phyloP scores from a whole-genome alignment of 306 rosid species.

The Psophocarpus tetragonolobus region DNA sequence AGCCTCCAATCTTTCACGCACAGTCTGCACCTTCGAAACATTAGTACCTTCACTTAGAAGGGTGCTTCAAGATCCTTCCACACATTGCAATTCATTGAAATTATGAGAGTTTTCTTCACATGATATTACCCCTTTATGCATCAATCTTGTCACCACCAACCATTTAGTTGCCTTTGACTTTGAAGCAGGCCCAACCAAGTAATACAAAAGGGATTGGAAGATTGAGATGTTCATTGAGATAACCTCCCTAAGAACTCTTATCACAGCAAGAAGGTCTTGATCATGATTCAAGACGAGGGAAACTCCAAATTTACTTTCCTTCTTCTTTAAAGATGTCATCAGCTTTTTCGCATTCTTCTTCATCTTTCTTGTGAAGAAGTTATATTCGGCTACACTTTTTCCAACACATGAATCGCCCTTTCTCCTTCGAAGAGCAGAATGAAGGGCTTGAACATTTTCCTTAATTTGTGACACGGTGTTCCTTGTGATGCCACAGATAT shows the following conservation, averaged over 20 bases:
- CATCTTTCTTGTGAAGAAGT: conserved; percentile 49
- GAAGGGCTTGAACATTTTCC: conserved; percentile 57
- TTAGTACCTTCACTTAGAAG: conserved; percentile 25
- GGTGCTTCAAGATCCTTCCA: conserved; percentile 43
- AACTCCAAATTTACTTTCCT: conserved; percentile 45
- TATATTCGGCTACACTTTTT: conserved; percentile 43
- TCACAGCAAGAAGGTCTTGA: conserved; percentile 31
- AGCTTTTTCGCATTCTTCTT: conserved; percentile 58
- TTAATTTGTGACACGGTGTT: conserved; percentile 52
- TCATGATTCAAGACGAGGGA: conserved; percentile 34
- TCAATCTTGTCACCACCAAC: conserved; percentile 51
- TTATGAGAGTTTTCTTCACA: conserved; percentile 38
- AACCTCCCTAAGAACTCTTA: conserved; percentile 41
- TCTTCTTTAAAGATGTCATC: conserved; percentile 41
- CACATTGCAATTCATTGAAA: conserved; percentile 49
- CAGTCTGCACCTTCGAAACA: conserved; percentile 36
- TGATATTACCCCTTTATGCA: conserved; percentile 41
- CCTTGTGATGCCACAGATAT: conserved; percentile 59
- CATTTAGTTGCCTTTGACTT: conserved; percentile 46
- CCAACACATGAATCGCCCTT: conserved; percentile 55
- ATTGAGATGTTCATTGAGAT: conserved; percentile 36
- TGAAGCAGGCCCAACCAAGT: conserved; percentile 36
- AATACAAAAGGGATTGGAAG: conserved; percentile 48
- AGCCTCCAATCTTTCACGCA: conserved; percentile 42
- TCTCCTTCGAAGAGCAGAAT: conserved; percentile 66